These are phyloP conservation scores for Truncatella angustata DNA, from an alignment of 2,329 filamentous ascomycete genomes.

Conservation along the genomic window DNA sequence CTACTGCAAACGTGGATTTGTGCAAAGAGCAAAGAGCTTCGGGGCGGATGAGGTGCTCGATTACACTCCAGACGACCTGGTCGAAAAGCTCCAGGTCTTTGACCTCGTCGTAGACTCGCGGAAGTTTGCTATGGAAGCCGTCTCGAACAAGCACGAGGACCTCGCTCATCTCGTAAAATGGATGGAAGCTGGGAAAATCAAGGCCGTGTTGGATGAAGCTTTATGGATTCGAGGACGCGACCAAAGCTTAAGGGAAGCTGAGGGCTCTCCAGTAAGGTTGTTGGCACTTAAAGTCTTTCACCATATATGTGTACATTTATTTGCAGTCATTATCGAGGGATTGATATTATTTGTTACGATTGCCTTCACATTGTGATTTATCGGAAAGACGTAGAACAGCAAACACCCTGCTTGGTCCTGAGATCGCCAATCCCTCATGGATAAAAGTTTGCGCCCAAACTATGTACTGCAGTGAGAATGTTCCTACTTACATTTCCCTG, in stretches of 20 bases:
- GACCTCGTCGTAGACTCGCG: slow-evolving; percentile 51
- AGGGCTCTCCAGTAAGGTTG: too few species aligned
- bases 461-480: too few species aligned
- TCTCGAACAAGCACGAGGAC: slow-evolving; percentile 39
- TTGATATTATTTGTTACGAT: too few species aligned
- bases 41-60: slow-evolving; percentile 63
- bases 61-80: slow-evolving; percentile 48
- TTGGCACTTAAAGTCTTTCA: too few species aligned
- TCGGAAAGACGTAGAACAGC: too few species aligned
- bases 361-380: too few species aligned
- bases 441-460: too few species aligned
- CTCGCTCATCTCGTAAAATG: slow-evolving; percentile 49
- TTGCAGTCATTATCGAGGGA: too few species aligned
- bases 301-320: too few species aligned
- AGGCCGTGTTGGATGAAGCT: slow-evolving; percentile 51
- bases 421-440: too few species aligned
- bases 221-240: slow-evolving; percentile 55
- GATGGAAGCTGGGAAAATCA: slow-evolving; percentile 59
- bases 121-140: slow-evolving; percentile 35
- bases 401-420: too few species aligned
- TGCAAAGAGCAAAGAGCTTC: slow-evolving; percentile 51
- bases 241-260: slow-evolving; percentile 56
- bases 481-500: too few species aligned
- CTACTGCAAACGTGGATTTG: slow-evolving; percentile 51
- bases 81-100: slow-evolving; percentile 44